Evolutionary conservation across 2,329 filamentous ascomycete species (phyloP).

Genomic region (Zymoseptoria passerinii): DNA sequence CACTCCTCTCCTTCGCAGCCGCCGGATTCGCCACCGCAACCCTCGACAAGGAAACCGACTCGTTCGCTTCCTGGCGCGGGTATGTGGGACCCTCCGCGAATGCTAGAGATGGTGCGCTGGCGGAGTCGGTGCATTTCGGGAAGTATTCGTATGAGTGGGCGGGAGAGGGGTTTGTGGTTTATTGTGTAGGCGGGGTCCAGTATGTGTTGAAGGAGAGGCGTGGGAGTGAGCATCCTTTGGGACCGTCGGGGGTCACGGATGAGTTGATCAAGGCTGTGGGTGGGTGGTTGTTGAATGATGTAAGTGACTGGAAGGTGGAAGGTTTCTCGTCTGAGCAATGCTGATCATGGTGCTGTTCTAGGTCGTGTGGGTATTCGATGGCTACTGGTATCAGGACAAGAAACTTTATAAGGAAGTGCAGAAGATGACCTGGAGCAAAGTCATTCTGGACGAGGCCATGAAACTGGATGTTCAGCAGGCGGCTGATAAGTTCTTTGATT

Average conservation of each 20-base stretch:
- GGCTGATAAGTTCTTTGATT: slow-evolving; percentile 36
- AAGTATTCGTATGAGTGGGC: slow-evolving; percentile 34
- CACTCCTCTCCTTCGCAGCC: slow-evolving; percentile 35
- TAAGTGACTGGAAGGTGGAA: background rate
- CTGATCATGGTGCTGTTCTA: background rate
- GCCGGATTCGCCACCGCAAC: slow-evolving; percentile 34
- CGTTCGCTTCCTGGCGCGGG: slow-evolving; percentile 32
- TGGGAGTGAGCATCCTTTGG: slow-evolving; percentile 26
- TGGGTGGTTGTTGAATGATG: slow-evolving; percentile 29
- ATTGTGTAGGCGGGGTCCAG: slow-evolving; percentile 30
- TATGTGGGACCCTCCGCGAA: slow-evolving; percentile 26
- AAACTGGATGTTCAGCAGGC: slow-evolving; percentile 35
- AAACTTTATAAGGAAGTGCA: slow-evolving; percentile 34
- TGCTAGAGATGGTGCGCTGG: slow-evolving; percentile 28
- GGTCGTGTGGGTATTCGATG: slow-evolving; percentile 38
- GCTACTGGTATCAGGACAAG: slow-evolving; percentile 34
- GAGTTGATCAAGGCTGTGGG: slow-evolving; percentile 33
- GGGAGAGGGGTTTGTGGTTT: slow-evolving; percentile 35
- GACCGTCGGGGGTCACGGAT: slow-evolving; percentile 31
- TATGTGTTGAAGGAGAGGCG: slow-evolving; percentile 35
- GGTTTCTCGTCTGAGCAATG: slow-evolving; percentile 4
- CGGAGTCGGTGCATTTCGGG: slow-evolving; percentile 33
- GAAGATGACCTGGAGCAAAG: slow-evolving; percentile 38
- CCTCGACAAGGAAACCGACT: slow-evolving; percentile 32
- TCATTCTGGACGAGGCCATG: slow-evolving; percentile 39